Base-by-base conservation (phyloP, 345 rosid genomes). In the Microcos paniculata region DNA sequence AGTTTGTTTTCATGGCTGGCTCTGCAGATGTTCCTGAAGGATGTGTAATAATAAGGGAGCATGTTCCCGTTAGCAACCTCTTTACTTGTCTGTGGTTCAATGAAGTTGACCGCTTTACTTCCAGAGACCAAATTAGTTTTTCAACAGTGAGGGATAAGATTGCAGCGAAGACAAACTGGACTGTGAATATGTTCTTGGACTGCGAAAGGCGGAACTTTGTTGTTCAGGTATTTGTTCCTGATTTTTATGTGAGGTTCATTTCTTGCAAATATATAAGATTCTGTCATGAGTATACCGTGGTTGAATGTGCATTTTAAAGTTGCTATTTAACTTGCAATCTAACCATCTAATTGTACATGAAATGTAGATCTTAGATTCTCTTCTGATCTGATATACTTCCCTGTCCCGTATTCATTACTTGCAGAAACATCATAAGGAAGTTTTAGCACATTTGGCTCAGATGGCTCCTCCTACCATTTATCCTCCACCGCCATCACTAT, bases 21-120 rank as follows among this genome's bases (percentile, higher is more conserved):
- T 73, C 73, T 88, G 85, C 90, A 96, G 99, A 96, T 87, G 97
- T 96, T 72, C 99, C 99, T 18, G 99, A 96, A 86, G 99, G 99
- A 43, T 96, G 99, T 65, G 99, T 96, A 46, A 85, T 96, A 59
- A 79, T 96, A 81, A 92, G 97, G 83, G 99, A 96, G 86, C 99
- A 96, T 78, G 85, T 91, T 74, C 97, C 99, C 10, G 85, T 96
- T 24, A 89, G 94, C 87, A 94, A 96, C 85, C 94, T 94, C 71
- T 90, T 96, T 55, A 82, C 93, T 49, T 96, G 99, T 61, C 99
- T 96, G 75, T 96, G 99, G 99, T 94, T 88, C 88, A 91, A 94
- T 64, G 99, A 96, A 87, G 98, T 96, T 42, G 97, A 94, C 71
- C 96, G 97, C 40, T 96, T 96, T 81, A 96, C 99, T 74, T 87